phyloP scores from a whole-genome alignment of 1,139 yeast species.

The Candida freyschussii region DNA sequence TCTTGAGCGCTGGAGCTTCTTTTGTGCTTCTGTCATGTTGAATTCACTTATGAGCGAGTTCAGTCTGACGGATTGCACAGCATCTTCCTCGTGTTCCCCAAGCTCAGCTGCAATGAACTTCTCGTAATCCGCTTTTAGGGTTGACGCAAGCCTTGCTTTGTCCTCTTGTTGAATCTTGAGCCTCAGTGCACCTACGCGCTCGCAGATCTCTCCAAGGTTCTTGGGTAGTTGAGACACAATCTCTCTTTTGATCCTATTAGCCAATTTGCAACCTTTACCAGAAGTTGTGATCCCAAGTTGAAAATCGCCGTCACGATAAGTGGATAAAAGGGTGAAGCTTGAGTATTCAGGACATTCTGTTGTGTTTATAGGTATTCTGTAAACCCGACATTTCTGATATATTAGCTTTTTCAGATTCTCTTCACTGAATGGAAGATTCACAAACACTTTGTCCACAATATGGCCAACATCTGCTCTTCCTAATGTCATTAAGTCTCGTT shows the following conservation, averaged over 20 bases:
- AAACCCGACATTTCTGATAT: constrained; percentile 44
- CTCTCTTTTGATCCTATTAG: constrained; percentile 75
- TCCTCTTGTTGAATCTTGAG: constrained; percentile 52
- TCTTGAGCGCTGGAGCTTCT: constrained; percentile 58
- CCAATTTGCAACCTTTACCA: constrained; percentile 88
- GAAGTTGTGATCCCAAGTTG: constrained; percentile 82
- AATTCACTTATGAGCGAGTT: constrained; percentile 62
- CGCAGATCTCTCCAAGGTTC: constrained; percentile 65
- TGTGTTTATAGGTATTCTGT: constrained; percentile 78
- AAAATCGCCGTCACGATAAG: constrained; percentile 65
- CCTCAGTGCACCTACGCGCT: constrained; percentile 64
- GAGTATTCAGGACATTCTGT: constrained; percentile 70
- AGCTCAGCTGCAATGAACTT: constrained; percentile 26
- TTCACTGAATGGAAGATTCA: constrained; percentile 39
- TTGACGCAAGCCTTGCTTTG: constrained; percentile 24
- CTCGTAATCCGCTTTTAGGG: constrained; percentile 17
- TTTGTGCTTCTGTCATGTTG: constrained; percentile 46
- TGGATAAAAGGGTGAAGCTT: constrained; percentile 72
- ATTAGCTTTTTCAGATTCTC: constrained; percentile 35
- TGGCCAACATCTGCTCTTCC: constrained; percentile 63
- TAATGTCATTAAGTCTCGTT: constrained; percentile 41
- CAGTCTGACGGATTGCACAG: constrained; percentile 51
- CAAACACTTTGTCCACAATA: constrained; percentile 73
- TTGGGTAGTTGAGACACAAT: constrained; percentile 60
- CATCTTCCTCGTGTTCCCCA: constrained; percentile 69